Conservation (phyloP, 2,329 filamentous ascomycete species). For the Phyllosticta ampelicida region DNA sequence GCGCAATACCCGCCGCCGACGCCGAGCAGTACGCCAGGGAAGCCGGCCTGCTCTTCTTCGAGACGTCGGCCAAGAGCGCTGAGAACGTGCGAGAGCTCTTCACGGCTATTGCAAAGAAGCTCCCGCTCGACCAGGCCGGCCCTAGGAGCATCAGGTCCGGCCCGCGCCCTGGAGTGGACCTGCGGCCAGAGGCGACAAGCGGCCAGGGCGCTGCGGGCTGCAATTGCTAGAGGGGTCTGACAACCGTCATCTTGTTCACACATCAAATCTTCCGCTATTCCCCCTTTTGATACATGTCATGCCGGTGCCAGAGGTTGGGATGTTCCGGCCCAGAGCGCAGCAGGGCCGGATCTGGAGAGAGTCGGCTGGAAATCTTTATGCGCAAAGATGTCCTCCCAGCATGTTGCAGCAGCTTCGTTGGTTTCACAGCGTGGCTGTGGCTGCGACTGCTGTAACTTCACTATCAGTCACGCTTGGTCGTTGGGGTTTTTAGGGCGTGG, state of each 20-base stretch:
- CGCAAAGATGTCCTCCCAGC: not conserved
- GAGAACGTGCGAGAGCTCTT: constrained; percentile 95
- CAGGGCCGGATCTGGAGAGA: constrained; percentile 1
- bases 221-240: constrained; percentile 44
- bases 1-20: constrained; percentile 77
- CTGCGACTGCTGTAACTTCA: not conserved
- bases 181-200: constrained; percentile 49
- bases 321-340: not conserved
- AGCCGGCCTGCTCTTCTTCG: constrained; percentile 91
- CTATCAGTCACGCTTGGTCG: constrained; percentile 9
- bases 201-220: constrained; percentile 50
- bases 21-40: constrained; percentile 93
- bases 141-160: constrained; percentile 67
- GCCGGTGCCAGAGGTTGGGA: not conserved
- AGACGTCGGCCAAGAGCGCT: constrained; percentile 94
- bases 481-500: constrained; percentile 11
- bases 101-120: constrained; percentile 94
- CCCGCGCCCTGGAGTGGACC: constrained; percentile 54
- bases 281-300: constrained; percentile 8
- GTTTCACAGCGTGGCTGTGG: not conserved
- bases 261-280: constrained; percentile 4
- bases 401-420: not conserved
- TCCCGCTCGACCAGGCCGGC: constrained; percentile 92
- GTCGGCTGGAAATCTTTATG: not conserved
- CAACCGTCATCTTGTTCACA: not conserved